A percentile compares a stretch with the other conserved stretches of the same genome.
These are phyloP conservation scores for Aspergillus candidus DNA, from an alignment of 2,329 filamentous ascomycete genomes.

Conservation along the genomic window DNA sequence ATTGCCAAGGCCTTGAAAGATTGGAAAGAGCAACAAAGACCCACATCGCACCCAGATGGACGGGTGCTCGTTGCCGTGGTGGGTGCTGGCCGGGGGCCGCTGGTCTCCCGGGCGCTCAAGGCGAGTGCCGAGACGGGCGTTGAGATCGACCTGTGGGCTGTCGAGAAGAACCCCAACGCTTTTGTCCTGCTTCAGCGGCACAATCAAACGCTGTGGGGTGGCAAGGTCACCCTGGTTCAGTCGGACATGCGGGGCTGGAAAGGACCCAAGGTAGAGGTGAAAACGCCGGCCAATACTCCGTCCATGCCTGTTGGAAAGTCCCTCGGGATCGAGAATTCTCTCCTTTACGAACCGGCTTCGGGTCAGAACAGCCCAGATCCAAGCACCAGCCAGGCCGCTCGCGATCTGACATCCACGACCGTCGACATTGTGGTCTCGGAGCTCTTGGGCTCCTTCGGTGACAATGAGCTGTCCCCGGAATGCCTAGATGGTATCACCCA, in stretches of 20 bases:
- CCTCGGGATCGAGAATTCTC: constrained; percentile 24
- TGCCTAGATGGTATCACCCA: constrained; percentile 94
- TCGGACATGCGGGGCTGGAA: constrained; percentile 97
- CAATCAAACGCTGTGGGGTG: constrained; percentile 74
- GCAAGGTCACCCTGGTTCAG: constrained; percentile 78
- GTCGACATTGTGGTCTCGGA: constrained; percentile 93
- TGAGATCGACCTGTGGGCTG: constrained; percentile 77
- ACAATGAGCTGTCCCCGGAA: constrained; percentile 95
- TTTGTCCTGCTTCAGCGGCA: constrained; percentile 87
- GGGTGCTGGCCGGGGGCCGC: constrained; percentile 83
- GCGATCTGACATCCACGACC: constrained; percentile 24
- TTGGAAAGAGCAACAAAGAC: constrained; percentile 66
- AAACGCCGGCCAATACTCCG: constrained; percentile 8
- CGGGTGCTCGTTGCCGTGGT: constrained; percentile 83
- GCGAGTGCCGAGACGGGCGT: constrained; percentile 73
- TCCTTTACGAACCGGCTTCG: constrained; percentile 17
- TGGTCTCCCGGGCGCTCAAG: constrained; percentile 78
- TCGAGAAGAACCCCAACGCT: constrained; percentile 98
- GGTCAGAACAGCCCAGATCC: constrained; percentile 26
- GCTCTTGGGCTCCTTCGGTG: constrained; percentile 83
- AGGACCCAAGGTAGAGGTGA: constrained; percentile 53
- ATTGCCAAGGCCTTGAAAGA: constrained; percentile 74
- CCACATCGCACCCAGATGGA: constrained; percentile 64
- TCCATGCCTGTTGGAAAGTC: constrained; percentile 29
- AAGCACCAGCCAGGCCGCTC: constrained; percentile 42